phyloP scores from a whole-genome alignment of 495 filamentous ascomycete genomes.

The Beverwykella pulmonaria region DNA sequence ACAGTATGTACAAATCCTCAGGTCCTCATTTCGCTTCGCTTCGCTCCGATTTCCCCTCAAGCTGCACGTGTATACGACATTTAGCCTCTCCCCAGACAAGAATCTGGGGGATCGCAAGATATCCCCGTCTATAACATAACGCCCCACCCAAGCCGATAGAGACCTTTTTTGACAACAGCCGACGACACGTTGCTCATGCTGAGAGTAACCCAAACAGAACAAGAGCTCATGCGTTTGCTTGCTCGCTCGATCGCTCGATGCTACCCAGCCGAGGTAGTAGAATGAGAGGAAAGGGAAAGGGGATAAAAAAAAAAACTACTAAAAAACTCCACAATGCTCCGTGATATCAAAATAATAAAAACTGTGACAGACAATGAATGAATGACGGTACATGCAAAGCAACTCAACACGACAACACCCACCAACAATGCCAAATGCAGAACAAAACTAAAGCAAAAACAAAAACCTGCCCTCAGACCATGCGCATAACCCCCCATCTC shows the following conservation, averaged over 20 bases:
- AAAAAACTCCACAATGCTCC: not conserved
- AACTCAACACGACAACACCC: not conserved
- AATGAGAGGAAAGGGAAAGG: no score
- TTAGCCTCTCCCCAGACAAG: not conserved
- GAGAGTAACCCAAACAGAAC: not conserved
- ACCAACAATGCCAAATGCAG: not conserved
- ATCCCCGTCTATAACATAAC: not conserved
- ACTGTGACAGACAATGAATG: not conserved
- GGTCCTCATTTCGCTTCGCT: no score
- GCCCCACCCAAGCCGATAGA: not conserved
- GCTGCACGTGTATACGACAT: not conserved
- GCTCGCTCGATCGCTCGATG: not conserved
- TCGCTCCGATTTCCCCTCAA: no score
- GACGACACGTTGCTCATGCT: not conserved
- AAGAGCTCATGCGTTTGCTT: not conserved
- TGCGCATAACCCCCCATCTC: not conserved
- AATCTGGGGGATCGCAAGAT: not conserved
- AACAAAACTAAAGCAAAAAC: not conserved
- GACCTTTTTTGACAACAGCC: no score
- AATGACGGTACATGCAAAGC: not conserved
- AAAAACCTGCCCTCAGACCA: not conserved
- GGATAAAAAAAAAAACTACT: not conserved
- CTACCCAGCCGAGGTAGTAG: not conserved
- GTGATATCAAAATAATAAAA: not conserved
- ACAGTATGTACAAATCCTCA: not conserved